A percentile compares a stretch with the other conserved stretches of the same genome.
phyloP scores from a whole-genome alignment of 2,329 filamentous ascomycete species.

The Penicillium paneum region DNA sequence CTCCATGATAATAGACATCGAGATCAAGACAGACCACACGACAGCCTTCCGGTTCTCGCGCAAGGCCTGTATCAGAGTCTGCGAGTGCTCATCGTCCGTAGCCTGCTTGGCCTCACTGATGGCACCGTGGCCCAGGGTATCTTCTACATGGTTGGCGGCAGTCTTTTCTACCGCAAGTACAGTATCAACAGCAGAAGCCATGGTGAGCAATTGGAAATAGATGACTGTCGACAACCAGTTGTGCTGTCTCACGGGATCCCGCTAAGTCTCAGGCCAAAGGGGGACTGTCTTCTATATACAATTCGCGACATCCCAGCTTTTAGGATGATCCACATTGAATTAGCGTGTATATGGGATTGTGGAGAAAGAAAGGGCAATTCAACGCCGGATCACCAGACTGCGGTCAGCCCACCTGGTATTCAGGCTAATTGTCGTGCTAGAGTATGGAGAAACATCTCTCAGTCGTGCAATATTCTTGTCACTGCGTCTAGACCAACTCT shows the following conservation, averaged over 20 bases:
- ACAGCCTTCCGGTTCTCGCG: constrained; percentile 28
- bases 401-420: constrained; percentile 6
- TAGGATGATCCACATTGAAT: constrained; percentile 5
- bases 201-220: background rate
- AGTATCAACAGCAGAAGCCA: constrained; percentile 11
- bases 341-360: constrained; percentile 2
- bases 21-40: constrained; percentile 41
- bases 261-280: background rate
- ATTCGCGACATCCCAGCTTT: background rate
- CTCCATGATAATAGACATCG: constrained; percentile 52
- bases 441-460: background rate
- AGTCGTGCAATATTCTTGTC: background rate
- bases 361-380: constrained; percentile 4
- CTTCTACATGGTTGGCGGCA: constrained; percentile 27
- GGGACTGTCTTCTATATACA: constrained; percentile 9
- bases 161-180: constrained; percentile 24
- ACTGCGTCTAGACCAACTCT: constrained; percentile 3
- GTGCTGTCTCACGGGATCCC: background rate
- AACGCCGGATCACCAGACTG: background rate
- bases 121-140: constrained; percentile 25
- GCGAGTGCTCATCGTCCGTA: constrained; percentile 19
- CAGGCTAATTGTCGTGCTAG: constrained; percentile 9
- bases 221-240: background rate
- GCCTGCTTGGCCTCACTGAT: constrained; percentile 23
- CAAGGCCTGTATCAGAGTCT: constrained; percentile 18